A percentile compares a stretch with the other conserved stretches of the same genome.
Evolutionary conservation across 371 early-diverging fungal genomes (phyloP).

Genomic region (Apophysomyces ossiformis): DNA sequence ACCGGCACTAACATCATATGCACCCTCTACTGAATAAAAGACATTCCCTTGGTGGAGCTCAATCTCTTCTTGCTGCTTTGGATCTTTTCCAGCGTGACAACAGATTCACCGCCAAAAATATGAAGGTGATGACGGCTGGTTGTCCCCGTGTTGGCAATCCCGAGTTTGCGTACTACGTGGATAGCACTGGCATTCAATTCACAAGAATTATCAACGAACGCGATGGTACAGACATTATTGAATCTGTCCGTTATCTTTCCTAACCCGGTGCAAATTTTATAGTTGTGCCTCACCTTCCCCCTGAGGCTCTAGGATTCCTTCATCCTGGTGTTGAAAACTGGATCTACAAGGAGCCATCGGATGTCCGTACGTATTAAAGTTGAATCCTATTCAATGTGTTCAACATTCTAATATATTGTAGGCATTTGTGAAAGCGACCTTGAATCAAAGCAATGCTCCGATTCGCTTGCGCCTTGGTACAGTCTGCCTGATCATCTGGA

Average conservation of each 20-base stretch:
- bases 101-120: constrained; percentile 14
- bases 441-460: constrained; percentile 20
- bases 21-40: neutral
- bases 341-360: constrained; percentile 10
- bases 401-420: neutral
- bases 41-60: constrained; percentile 21
- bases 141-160: constrained; percentile 27
- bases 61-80: constrained; percentile 14
- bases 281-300: constrained; percentile 31
- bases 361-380: constrained; percentile 9
- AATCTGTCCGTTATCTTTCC: neutral
- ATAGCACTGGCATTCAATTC: constrained; percentile 21
- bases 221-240: constrained; percentile 12
- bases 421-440: constrained; percentile 19
- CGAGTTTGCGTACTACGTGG: constrained; percentile 31
- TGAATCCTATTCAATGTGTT: neutral
- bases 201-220: constrained; percentile 23
- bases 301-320: constrained; percentile 22
- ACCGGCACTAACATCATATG: no score
- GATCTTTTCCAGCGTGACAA: constrained; percentile 20
- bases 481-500: constrained; percentile 13
- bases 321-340: constrained; percentile 31
- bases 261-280: neutral
- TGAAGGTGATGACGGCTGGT: constrained; percentile 18
- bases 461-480: constrained; percentile 26